Evolutionary conservation across 805 yeast genomes (phyloP).

Genomic region (Kazachstania kunashirensis): DNA sequence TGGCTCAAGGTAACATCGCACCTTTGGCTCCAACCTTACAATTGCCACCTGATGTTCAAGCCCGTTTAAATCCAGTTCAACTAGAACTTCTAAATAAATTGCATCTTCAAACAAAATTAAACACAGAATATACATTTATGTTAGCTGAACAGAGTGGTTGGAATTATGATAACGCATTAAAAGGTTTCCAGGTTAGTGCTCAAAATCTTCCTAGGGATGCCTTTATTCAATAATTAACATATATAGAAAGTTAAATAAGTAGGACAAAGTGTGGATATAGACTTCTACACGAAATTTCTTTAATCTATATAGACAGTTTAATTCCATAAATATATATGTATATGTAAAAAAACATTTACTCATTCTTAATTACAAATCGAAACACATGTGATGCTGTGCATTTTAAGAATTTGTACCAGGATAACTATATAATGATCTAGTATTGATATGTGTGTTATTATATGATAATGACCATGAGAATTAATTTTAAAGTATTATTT

Average conservation of each 20-base stretch:
- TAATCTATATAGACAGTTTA: no score
- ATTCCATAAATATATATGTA: no score
- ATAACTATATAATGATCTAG: no score
- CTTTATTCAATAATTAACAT: slow-evolving; percentile 24
- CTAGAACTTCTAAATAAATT: slow-evolving; percentile 56
- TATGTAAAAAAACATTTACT: no score
- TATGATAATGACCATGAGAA: background rate
- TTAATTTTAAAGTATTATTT: background rate
- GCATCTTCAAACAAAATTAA: slow-evolving; percentile 63
- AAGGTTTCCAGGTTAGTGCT: slow-evolving; percentile 61
- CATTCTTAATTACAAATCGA: no score
- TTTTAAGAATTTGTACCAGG: no score
- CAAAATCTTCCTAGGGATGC: slow-evolving; percentile 52
- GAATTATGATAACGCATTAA: slow-evolving; percentile 61
- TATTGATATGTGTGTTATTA: no score
- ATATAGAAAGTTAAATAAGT: no score
- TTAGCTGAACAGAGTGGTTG: slow-evolving; percentile 81
- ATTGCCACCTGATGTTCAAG: slow-evolving; percentile 45
- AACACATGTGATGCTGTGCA: no score
- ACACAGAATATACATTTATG: slow-evolving; percentile 70
- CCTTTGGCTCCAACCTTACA: slow-evolving; percentile 29
- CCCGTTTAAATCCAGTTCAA: slow-evolving; percentile 44
- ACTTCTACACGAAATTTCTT: no score
- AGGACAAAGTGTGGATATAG: no score
- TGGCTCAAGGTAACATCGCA: slow-evolving; percentile 1